phyloP scores from a whole-genome alignment of 306 rosid species.

The Ochetophila trinervis region DNA sequence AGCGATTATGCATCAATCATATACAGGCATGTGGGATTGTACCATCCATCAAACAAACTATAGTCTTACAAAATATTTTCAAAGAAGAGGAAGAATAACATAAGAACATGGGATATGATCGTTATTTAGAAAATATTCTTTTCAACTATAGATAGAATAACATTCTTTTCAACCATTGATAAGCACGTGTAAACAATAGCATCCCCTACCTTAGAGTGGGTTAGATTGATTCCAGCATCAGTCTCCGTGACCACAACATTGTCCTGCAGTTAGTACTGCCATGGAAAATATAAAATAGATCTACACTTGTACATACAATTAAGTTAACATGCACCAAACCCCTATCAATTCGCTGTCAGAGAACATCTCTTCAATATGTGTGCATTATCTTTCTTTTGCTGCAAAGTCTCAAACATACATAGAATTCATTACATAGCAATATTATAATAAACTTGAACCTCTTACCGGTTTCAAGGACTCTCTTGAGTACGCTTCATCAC shows the following conservation, averaged over 20 bases:
- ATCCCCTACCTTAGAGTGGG: constrained; percentile 46
- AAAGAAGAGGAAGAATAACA: too few relatives aligned
- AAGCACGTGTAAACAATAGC: constrained; percentile 7
- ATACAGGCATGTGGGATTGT: too few relatives aligned
- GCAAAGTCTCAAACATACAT: background rate
- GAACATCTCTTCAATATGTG: constrained; percentile 45
- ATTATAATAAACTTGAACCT: constrained; percentile 46
- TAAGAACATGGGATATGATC: too few relatives aligned
- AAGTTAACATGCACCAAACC: background rate
- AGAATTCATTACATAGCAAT: background rate
- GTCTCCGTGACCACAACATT: constrained; percentile 42
- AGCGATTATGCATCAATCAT: too few relatives aligned
- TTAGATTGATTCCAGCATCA: constrained; percentile 67
- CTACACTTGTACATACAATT: background rate
- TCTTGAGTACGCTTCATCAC: constrained; percentile 45
- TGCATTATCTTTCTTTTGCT: constrained; percentile 35
- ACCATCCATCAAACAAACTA: too few relatives aligned
- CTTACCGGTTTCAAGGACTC: constrained; percentile 48
- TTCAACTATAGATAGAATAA: too few relatives aligned
- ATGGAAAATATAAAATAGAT: background rate
- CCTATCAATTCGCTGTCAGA: constrained; percentile 57
- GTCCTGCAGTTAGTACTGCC: background rate
- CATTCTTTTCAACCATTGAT: too few relatives aligned
- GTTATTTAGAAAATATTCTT: too few relatives aligned
- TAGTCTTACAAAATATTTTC: too few relatives aligned